Evolutionary conservation across 1,139 yeast species (phyloP), one percentile per base, ranked within the genome.

Genomic region (Kazachstania sp.): DNA sequence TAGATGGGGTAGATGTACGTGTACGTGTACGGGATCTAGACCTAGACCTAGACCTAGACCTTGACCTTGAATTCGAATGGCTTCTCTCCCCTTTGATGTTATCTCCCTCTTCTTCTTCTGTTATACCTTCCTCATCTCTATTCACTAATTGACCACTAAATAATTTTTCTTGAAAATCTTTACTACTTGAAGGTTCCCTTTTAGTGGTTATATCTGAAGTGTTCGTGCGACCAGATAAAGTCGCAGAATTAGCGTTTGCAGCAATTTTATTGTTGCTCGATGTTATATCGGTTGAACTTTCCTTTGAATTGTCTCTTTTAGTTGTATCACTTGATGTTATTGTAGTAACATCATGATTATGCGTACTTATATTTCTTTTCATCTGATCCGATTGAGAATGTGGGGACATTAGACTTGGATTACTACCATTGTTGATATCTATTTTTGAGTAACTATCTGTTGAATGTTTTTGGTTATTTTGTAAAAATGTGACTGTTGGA

Each of bases 61-160:
- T 30, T 13, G 15, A 12, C 11, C 34, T 12, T 30, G 15, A 30
- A 30, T 30, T 30, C 3, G 34, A 30, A 30, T 13, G n/a, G 7
- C 28, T 23, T 23, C 28, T 23, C 8, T 4, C 28, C 28, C 8
- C 9, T 23, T 18, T 15, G 19, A 32, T 32, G 15, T 32, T 15
- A 15, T 32, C 20, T 6, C 15, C 28, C 6, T 23, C 28, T 26
- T 26, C 5, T 38, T 38, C 41, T 26, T 38, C 41, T 15, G 41
- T 3, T 6, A 26, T 23, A 2, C 56, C 55, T 19, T 50, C 51
- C 47, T 60, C 66, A 44, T 65, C 67, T 48, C 67, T 59, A 48
- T 59, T 58, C 19, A 64, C 49, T 52, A 61, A 49, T 45, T 62
- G 56, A 32, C 69, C 69, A 47, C 68, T 64, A 45, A 65, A 65